These are phyloP conservation scores for Clathrospora elynae DNA, from an alignment of 2,329 filamentous ascomycete species.

Conservation along the genomic window DNA sequence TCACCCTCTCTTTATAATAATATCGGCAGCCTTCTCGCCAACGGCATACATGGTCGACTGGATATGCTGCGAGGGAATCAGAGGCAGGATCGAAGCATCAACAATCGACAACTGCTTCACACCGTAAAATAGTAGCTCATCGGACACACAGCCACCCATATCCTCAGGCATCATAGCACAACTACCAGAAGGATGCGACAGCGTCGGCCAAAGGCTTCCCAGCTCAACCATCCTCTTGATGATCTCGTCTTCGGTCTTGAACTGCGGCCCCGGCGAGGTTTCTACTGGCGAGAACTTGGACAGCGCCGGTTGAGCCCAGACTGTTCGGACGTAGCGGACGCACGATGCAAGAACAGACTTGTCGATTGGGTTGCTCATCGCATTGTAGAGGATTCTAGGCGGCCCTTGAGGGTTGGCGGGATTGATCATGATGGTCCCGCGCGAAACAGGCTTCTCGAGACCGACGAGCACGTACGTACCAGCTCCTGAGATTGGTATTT, in stretches of 20 bases:
- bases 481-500: conserved; percentile 44
- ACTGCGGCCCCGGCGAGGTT: conserved; percentile 34
- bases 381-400: conserved; percentile 34
- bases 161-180: conserved; percentile 44
- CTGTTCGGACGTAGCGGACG: conserved; percentile 42
- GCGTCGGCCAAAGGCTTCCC: conserved; percentile 27
- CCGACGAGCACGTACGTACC: conserved; percentile 31
- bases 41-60: conserved; percentile 44
- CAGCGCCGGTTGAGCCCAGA: conserved; percentile 37
- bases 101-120: conserved; percentile 34
- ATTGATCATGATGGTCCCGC: conserved; percentile 43
- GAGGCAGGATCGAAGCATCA: conserved; percentile 41
- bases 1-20: too few relatives aligned
- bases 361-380: conserved; percentile 40
- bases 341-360: conserved; percentile 42
- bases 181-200: conserved; percentile 35
- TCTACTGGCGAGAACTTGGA: conserved; percentile 28
- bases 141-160: conserved; percentile 36
- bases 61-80: conserved; percentile 40
- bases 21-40: conserved; percentile 42
- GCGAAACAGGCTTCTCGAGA: conserved; percentile 48
- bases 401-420: conserved; percentile 35
- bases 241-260: conserved; percentile 34
- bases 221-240: conserved; percentile 25
- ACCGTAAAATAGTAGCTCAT: conserved; percentile 39